Evolutionary conservation across 345 rosid genomes (phyloP).

Genomic region (Sonneratia alba): DNA sequence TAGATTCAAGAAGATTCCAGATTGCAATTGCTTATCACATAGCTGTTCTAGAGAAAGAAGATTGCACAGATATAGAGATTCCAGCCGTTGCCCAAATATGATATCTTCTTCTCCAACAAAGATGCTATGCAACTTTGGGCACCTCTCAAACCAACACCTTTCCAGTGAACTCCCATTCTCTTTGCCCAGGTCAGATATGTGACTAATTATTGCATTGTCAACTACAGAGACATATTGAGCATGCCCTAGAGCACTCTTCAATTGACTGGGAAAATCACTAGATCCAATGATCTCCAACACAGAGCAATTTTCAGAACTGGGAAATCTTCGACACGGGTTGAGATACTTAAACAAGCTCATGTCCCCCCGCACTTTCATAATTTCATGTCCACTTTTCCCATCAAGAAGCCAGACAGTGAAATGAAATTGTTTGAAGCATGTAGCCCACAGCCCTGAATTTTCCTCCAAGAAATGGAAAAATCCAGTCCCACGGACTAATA

Average conservation of each 20-base stretch:
- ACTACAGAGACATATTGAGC: slow-evolving; percentile 23
- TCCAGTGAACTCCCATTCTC: slow-evolving; percentile 10
- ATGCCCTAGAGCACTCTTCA: slow-evolving; percentile 9
- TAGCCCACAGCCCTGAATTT: slow-evolving; percentile 1
- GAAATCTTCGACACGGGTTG: slow-evolving; percentile 10
- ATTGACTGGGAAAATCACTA: slow-evolving; percentile 5
- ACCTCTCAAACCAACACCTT: slow-evolving; percentile 31
- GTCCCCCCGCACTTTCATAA: neutral
- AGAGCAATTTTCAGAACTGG: neutral
- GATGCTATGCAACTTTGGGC: slow-evolving; percentile 19
- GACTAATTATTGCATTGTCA: slow-evolving; percentile 13
- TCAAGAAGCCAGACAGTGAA: slow-evolving; percentile 10
- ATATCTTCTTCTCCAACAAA: slow-evolving; percentile 14
- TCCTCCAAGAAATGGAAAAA: slow-evolving; percentile 12
- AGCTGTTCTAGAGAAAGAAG: slow-evolving; percentile 18
- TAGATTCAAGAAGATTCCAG: slow-evolving; percentile 19
- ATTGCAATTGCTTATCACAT: neutral
- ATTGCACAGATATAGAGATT: slow-evolving; percentile 30
- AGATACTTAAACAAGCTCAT: slow-evolving; percentile 3
- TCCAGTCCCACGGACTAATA: slow-evolving; percentile 1
- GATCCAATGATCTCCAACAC: slow-evolving; percentile 31
- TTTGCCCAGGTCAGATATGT: slow-evolving; percentile 21
- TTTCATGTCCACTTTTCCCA: neutral
- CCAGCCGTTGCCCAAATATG: slow-evolving; percentile 15
- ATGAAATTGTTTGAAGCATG: slow-evolving; percentile 4